Conservation (phyloP, 1,139 yeast genomes). For the Geotrichum carabidarum region DNA sequence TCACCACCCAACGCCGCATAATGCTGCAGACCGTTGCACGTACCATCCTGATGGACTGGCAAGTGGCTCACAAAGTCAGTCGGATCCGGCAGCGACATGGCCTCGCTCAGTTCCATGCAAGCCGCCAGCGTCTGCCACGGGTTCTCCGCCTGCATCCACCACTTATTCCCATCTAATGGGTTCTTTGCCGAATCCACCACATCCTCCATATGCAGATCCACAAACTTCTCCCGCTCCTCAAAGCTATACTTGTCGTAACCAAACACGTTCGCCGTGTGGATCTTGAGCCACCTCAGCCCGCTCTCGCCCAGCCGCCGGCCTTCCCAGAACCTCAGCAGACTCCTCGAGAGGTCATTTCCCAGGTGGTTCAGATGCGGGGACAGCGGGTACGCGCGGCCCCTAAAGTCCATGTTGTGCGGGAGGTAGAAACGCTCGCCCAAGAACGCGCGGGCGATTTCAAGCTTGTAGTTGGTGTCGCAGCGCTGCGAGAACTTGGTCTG, state of each 20-base stretch:
- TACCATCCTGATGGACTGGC: slow-evolving; percentile 96
- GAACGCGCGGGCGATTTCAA: slow-evolving; percentile 92
- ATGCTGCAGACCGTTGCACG: slow-evolving; percentile 95
- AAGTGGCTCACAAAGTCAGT: slow-evolving; percentile 67
- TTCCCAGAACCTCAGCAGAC: slow-evolving; percentile 81
- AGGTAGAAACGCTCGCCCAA: slow-evolving; percentile 73
- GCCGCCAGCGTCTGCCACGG: slow-evolving; percentile 95
- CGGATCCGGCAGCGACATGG: slow-evolving; percentile 68
- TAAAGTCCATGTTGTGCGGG: slow-evolving; percentile 79
- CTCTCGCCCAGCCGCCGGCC: slow-evolving; percentile 69
- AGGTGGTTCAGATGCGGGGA: slow-evolving; percentile 77
- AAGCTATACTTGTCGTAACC: slow-evolving; percentile 84
- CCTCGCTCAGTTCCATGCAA: slow-evolving; percentile 73
- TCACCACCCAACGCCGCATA: slow-evolving; percentile 98
- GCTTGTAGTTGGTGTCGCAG: slow-evolving; percentile 87
- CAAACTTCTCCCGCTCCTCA: slow-evolving; percentile 65
- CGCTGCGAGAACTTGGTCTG: slow-evolving; percentile 75
- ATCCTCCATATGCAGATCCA: slow-evolving; percentile 61
- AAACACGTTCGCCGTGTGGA: slow-evolving; percentile 81
- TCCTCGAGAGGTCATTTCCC: slow-evolving; percentile 88
- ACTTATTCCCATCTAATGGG: slow-evolving; percentile 56
- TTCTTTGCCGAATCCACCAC: slow-evolving; percentile 62
- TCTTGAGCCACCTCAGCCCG: slow-evolving; percentile 84
- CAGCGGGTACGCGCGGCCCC: slow-evolving; percentile 95
- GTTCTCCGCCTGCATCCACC: slow-evolving; percentile 87